phyloP scores from a whole-genome alignment of 2,329 filamentous ascomycete genomes.

The Cercospora sesami region DNA sequence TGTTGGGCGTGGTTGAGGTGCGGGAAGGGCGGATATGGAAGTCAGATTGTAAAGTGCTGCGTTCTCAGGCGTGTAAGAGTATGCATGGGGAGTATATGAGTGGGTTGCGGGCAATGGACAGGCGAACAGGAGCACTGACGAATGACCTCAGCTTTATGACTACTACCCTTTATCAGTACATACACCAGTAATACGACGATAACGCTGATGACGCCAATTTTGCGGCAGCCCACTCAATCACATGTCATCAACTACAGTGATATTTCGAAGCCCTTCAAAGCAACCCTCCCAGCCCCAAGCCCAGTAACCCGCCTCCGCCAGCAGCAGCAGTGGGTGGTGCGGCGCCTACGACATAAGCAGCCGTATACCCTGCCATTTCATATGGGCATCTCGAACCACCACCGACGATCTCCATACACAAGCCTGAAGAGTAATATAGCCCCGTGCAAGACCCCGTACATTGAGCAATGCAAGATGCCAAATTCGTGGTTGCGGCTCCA shows the following conservation, averaged over 20 bases:
- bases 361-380: background rate
- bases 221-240: too few relatives aligned
- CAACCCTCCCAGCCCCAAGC: background rate
- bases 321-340: background rate
- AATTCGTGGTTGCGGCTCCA: constrained; percentile 4
- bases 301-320: background rate
- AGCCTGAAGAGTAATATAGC: background rate
- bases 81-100: background rate
- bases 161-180: background rate
- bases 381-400: background rate
- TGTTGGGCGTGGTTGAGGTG: constrained; percentile 21
- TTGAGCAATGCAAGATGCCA: constrained; percentile 6
- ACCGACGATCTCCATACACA: constrained; percentile 3
- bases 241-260: too few relatives aligned
- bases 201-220: background rate
- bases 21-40: background rate
- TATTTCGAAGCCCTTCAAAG: too few relatives aligned
- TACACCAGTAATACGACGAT: background rate
- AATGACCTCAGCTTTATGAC: background rate
- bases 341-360: background rate
- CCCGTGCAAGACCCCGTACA: background rate
- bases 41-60: background rate
- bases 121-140: background rate
- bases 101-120: background rate
- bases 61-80: background rate